A percentile compares a stretch with the other conserved stretches of the same genome.
These are phyloP conservation scores for Chrysanthemum seticuspe DNA, from an alignment of 129 eudicot species.

Conservation along the genomic window DNA sequence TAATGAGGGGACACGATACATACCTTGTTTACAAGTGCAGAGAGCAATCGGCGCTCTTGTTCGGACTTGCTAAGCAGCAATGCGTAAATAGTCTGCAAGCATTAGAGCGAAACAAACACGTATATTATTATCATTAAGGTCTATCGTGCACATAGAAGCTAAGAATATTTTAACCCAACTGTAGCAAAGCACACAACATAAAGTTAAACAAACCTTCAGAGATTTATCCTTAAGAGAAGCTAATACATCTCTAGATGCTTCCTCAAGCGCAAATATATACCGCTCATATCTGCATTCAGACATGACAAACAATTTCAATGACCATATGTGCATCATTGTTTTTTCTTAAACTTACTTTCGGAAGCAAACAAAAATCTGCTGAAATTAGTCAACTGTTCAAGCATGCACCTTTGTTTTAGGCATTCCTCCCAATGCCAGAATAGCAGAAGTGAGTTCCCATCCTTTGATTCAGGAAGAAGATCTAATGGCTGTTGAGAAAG, in stretches of 20 bases:
- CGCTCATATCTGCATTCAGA: conserved; percentile 66
- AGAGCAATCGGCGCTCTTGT: conserved; percentile 87
- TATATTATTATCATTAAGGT: conserved; percentile 1
- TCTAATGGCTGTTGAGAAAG: conserved; percentile 86
- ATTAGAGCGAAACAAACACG: conserved; percentile 2
- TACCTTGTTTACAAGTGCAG: conserved; percentile 94
- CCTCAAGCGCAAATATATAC: conserved; percentile 81
- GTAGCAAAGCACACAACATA: conserved; percentile 13
- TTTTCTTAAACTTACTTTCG: background rate
- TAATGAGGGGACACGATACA: background rate
- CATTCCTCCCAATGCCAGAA: conserved; percentile 99
- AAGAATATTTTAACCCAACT: no score
- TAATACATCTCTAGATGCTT: conserved; percentile 85
- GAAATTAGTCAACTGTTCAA: conserved; percentile 4
- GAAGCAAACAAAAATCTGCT: background rate
- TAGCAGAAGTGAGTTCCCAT: conserved; percentile 78
- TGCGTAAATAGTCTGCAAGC: conserved; percentile 65
- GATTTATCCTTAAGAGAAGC: conserved; percentile 84
- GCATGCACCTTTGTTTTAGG: conserved; percentile 72
- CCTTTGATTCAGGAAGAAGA: conserved; percentile 82
- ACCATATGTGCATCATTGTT: background rate
- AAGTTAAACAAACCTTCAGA: conserved; percentile 56
- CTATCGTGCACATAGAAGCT: background rate
- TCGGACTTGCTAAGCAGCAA: conserved; percentile 88
- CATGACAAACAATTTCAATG: conserved; percentile 3